Base-by-base conservation (phyloP, 257 asterid species). In the Leonotis leonurus region DNA sequence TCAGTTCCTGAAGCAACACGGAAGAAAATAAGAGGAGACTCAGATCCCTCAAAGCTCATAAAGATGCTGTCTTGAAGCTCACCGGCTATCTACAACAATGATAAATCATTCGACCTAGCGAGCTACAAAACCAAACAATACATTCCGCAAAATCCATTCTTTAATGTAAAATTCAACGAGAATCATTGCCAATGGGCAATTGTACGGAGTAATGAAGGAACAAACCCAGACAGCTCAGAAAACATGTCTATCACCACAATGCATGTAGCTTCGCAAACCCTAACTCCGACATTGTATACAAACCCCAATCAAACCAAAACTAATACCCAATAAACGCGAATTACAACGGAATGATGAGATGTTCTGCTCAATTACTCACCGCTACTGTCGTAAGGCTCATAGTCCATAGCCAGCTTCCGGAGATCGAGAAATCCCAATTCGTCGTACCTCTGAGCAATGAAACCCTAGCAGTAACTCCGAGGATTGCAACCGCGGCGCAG, bases 321-420 rank as follows among this genome's bases (percentile, higher is more conserved):
- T 13, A 65, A 68, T 61, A 24, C 59, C 22, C 14, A 8, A 16
- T 1, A 10, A 21, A 36, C 33, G 2, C 35, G 41, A 20, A 61
- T 54, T 39, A 44, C 50, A 17, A 46, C 56, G 30, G 21, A 22
- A 29, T 3, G 65, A 44, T 5, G 49, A 29, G n/a, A 11, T 0
- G 16, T 48, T 44, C 16, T 14, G 25, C 35, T 16, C 20, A 66
- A n/a, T 57, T 52, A 75, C 87, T 77, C 67, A 90, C 97, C 97
- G 52, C 97, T 87, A 76, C 89, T 82, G 76, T 80, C 93, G 56
- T 54, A 82, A 17, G 87, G 74, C 75, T 75, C 86, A 79, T 82
- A 85, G 64, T 80, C 93, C 97, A 90, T 90, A 78, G 88, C 93
- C 87, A 81, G 78, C 78, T 70, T 74, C 64, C 11, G 54, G 55